These are phyloP conservation scores for Chlorella sorokiniana DNA, from an alignment of 139 green algal genomes.

Conservation along the genomic window DNA sequence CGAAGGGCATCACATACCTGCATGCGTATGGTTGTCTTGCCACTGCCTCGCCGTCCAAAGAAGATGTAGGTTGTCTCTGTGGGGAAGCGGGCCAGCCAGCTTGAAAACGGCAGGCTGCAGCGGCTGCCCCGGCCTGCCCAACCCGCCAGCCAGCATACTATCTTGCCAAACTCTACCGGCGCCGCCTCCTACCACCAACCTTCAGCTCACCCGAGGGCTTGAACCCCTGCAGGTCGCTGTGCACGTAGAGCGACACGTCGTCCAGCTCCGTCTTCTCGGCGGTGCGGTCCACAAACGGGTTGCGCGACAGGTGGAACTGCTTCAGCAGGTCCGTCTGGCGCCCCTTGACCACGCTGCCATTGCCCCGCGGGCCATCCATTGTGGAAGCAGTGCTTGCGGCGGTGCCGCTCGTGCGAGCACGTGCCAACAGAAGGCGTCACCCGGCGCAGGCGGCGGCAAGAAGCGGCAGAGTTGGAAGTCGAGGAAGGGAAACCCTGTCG, in stretches of 20 bases:
- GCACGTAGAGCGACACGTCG: slow-evolving; percentile 70
- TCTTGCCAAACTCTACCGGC: background rate
- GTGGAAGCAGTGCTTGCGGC: background rate
- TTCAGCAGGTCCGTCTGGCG: slow-evolving; percentile 39
- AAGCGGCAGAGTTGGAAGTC: too few species aligned
- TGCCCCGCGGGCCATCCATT: background rate
- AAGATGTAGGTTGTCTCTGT: slow-evolving; percentile 87
- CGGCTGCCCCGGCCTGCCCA: too few species aligned
- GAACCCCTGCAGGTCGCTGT: slow-evolving; percentile 80
- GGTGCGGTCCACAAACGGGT: slow-evolving; percentile 76
- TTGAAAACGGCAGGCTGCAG: background rate
- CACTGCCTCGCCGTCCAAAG: slow-evolving; percentile 68
- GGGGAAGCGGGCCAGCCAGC: too few species aligned
- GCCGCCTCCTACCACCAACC: too few species aligned
- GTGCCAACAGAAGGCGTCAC: too few species aligned
- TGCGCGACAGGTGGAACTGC: slow-evolving; percentile 41
- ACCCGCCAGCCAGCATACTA: too few species aligned
- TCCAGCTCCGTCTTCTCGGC: slow-evolving; percentile 84
- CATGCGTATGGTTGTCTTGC: slow-evolving; percentile 91
- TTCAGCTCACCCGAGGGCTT: slow-evolving; percentile 54
- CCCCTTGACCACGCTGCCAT: background rate
- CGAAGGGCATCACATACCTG: too few species aligned
- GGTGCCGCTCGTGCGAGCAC: too few species aligned
- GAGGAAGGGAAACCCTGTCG: too few species aligned
- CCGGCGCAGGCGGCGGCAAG: too few species aligned